Conservation (phyloP, 2,329 filamentous ascomycete species). For the Gremmenia infestans region DNA sequence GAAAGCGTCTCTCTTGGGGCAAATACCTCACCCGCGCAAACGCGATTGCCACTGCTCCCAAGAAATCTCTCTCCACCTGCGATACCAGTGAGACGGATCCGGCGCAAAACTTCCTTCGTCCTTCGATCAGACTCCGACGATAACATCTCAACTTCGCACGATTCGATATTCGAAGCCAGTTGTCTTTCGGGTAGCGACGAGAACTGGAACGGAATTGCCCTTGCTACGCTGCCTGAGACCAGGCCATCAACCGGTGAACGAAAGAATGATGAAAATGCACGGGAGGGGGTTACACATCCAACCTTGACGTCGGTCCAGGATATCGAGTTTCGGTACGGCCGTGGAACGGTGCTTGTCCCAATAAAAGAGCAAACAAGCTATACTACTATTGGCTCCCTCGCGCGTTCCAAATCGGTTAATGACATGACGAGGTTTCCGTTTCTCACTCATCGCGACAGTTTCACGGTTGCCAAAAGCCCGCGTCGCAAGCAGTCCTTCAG, state of each 20-base stretch:
- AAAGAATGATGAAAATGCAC: constrained; percentile 16
- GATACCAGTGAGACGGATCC: constrained; percentile 23
- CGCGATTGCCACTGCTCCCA: constrained; percentile 16
- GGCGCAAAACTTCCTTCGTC: constrained; percentile 29
- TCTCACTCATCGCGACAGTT: constrained; percentile 27
- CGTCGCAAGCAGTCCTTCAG: constrained; percentile 34
- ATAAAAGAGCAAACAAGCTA: constrained; percentile 39
- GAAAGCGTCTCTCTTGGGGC: constrained; percentile 9
- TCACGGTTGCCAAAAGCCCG: constrained; percentile 24
- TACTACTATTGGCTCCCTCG: constrained; percentile 30
- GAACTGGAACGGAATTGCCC: constrained; percentile 16
- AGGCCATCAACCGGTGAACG: neutral
- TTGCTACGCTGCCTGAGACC: constrained; percentile 9
- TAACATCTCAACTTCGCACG: constrained; percentile 32
- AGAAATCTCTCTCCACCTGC: constrained; percentile 13
- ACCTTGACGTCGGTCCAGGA: constrained; percentile 3
- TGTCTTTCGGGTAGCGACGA: constrained; percentile 33
- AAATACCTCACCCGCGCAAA: constrained; percentile 1
- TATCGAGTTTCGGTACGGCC: constrained; percentile 35
- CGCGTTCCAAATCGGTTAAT: constrained; percentile 25
- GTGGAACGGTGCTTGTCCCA: constrained; percentile 36
- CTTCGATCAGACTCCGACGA: constrained; percentile 34
- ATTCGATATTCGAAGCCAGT: constrained; percentile 36
- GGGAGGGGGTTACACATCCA: neutral
- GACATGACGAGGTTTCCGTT: constrained; percentile 23